Base-by-base conservation (phyloP, 2,329 filamentous ascomycete genomes). In the Fusarium camptoceras region DNA sequence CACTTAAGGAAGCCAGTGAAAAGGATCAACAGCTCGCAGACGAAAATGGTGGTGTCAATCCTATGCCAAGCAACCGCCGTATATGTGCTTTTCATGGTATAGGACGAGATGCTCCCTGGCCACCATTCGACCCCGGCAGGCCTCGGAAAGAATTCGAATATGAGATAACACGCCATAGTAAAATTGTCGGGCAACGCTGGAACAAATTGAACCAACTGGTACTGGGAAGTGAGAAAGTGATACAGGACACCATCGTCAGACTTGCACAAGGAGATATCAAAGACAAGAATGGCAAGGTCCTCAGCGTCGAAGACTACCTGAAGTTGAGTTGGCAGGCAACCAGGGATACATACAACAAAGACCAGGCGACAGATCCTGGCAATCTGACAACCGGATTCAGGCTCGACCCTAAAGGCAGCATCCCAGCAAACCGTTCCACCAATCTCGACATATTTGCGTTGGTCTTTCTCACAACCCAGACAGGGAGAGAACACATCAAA, bases 391-490 rank as follows among this genome's bases (percentile, higher is more conserved):
- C 53, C 18, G 67, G 65, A n/a, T 73, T 71, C 31, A 16, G 8
- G 8, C 18, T 74, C 41, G 67, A 67, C 28, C 56, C 59, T 1
- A 5, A 70, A 6, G 66, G 58, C 14, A 31, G 28, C 16, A 74
- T 74, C 18, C 20, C 57, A 2, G 27, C n/a, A 4, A 56, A 43
- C 18, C 64, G 66, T 43, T 69, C 67, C 8, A 56, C 48, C 22
- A 70, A 74, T 41, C 65, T 74, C 16, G 68, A 66, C 5, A 48
- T 55, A 25, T 74, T 74, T 43, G 55, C 57, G 15, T 39, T 72
- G 25, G 68, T 71, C 20, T 74, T 63, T 25, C 67, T 74, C n/a
- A n/a, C 20, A 66, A 25, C 6, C 42, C n/a, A 47, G 30, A 18
- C 16, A 11, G 11, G 10, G 22, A 47, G 25, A 47, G 43, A 25